Evolutionary conservation across 192 early-diverging fungal species (phyloP).

Genomic region (Paraglomus brasilianum): DNA sequence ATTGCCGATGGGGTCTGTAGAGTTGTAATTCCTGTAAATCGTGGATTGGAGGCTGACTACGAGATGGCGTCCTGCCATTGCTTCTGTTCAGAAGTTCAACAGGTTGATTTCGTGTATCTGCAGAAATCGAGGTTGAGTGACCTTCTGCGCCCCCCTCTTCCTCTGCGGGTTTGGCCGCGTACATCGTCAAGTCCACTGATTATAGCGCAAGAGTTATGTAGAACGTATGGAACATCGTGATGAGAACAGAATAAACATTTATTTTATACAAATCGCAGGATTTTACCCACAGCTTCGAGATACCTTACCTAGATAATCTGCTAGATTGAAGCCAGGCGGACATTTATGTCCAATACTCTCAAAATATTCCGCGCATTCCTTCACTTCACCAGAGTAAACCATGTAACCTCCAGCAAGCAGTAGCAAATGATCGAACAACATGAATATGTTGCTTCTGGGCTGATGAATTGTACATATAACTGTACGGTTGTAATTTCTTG

Average conservation of each 20-base stretch:
- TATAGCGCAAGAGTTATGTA: background rate
- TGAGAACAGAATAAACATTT: slow-evolving; percentile 2
- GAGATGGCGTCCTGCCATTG: background rate
- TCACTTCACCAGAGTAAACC: slow-evolving; percentile 80
- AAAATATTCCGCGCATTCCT: slow-evolving; percentile 67
- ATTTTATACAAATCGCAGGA: slow-evolving; percentile 11
- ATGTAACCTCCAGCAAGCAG: slow-evolving; percentile 78
- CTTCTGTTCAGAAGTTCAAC: background rate
- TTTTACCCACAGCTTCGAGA: slow-evolving; percentile 41
- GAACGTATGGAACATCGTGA: too few relatives aligned
- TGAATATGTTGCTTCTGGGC: slow-evolving; percentile 88
- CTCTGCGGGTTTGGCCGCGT: slow-evolving; percentile 34
- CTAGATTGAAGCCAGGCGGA: slow-evolving; percentile 87
- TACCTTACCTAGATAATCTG: slow-evolving; percentile 78
- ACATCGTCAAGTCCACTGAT: slow-evolving; percentile 66
- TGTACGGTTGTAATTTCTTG: slow-evolving; percentile 59
- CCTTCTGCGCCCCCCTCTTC: background rate
- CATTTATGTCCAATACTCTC: slow-evolving; percentile 74
- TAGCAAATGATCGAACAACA: slow-evolving; percentile 86
- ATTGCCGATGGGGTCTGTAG: slow-evolving; percentile 5
- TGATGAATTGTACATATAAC: slow-evolving; percentile 95
- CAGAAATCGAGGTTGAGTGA: background rate
- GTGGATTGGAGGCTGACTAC: slow-evolving; percentile 14
- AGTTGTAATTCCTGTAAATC: slow-evolving; percentile 33
- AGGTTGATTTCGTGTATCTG: background rate